Evolutionary conservation across 371 early-diverging fungal genomes (phyloP).

Genomic region (Mucor piriformis): DNA sequence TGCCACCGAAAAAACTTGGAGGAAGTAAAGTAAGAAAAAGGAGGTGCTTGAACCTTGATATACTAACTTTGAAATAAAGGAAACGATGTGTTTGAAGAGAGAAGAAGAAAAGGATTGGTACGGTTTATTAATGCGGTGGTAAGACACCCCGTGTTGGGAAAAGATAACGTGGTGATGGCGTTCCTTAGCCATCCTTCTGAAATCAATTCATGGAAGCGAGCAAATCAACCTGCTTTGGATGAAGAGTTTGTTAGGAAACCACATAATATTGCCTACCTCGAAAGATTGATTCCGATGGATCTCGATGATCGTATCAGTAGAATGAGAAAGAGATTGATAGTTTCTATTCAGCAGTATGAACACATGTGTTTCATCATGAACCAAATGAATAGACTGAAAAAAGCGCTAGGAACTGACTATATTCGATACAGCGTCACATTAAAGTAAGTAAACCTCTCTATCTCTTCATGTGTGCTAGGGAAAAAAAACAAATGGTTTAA

Average conservation of each 20-base stretch:
- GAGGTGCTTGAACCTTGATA: background rate
- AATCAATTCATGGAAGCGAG: conserved; percentile 48
- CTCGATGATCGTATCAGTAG: conserved; percentile 38
- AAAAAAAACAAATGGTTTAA: too few species aligned
- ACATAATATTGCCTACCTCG: conserved; percentile 24
- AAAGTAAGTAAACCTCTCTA: conserved; percentile 37
- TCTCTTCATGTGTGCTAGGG: too few species aligned
- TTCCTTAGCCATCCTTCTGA: conserved; percentile 70
- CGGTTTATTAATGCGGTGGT: conserved; percentile 78
- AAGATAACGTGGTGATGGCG: conserved; percentile 63
- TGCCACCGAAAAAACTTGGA: conserved; percentile 72
- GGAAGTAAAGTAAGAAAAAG: conserved; percentile 34
- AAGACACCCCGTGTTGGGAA: conserved; percentile 74
- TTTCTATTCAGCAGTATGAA: conserved; percentile 58
- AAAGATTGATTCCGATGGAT: conserved; percentile 39
- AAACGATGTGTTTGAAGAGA: conserved; percentile 71
- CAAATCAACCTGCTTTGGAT: conserved; percentile 45
- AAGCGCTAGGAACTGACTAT: conserved; percentile 56
- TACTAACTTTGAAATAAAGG: conserved; percentile 29
- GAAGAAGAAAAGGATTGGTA: conserved; percentile 69
- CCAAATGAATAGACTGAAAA: conserved; percentile 54
- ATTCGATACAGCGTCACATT: conserved; percentile 55
- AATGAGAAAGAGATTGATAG: conserved; percentile 25
- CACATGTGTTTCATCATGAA: conserved; percentile 61
- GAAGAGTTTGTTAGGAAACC: conserved; percentile 48